Base-by-base conservation (phyloP, 2,329 filamentous ascomycete species). In the Pseudogymnoascus verrucosus region DNA sequence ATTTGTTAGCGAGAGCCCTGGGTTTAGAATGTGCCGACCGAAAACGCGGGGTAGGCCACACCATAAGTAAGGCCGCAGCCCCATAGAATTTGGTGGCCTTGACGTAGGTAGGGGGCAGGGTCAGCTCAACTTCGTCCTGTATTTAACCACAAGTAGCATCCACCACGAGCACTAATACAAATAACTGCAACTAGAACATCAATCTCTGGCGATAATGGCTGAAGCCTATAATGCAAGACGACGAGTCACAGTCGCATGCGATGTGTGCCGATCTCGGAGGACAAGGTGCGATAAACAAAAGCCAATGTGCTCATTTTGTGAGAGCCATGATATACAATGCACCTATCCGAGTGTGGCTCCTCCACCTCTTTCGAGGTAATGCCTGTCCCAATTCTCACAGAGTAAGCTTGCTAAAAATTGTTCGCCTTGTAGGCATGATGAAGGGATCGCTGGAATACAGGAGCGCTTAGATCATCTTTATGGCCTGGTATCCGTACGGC, bases 241-340 rank as follows among this genome's bases (percentile, higher is more conserved):
- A 42, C 54, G 68, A 62, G 34, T 66, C 40, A 61, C 65, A 1
- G 39, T 68, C 16, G 69, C 69, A 10, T 71, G 69, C 63, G 65
- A 69, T 11, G 61, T 63, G 19, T 71, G 69, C 62, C 65, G 69
- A 21, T 66, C 66, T 36, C 62, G 68, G 62, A 65, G 69, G 36
- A 69, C 68, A 37, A 71, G 69, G 63, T 71, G 69, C 64, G 69
- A 71, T 61, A 65, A 65, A 10, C 67, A 65, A 39, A 67, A 64
- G 47, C 69, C 69, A 34, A 37, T 57, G 5, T 71, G 69, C 62
- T 61, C 64, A 36, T 68, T 65, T 19, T 71, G 69, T 59, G 65
- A 63, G 11, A 62, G 36, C 16, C 68, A 65, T 47, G 65, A 59
- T n/a, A 47, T 70, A n/a, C 40, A 37, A 42, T 66, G 65, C 59